Percentiles rank a stretch among this genome's conserved stretches.
phyloP scores from a whole-genome alignment of 352 stramenopile genomes.

The Phytophthora sp. region DNA sequence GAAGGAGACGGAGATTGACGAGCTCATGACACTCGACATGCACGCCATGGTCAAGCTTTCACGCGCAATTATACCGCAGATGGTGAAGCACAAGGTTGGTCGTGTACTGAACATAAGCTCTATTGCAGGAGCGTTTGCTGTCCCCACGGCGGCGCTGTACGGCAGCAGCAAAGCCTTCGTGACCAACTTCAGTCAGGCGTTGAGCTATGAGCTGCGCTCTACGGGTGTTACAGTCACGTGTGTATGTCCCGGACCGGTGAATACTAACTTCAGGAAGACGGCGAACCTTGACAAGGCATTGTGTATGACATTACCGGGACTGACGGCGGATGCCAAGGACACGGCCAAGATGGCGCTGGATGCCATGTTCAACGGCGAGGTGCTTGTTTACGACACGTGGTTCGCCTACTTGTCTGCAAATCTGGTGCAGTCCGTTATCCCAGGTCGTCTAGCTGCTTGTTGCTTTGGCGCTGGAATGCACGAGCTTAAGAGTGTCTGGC shows the following conservation, averaged over 20 bases:
- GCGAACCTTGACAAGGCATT: constrained; percentile 43
- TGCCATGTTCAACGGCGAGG: constrained; percentile 66
- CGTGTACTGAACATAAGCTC: constrained; percentile 87
- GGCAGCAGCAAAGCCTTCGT: constrained; percentile 80
- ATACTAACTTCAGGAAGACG: constrained; percentile 75
- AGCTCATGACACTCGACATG: constrained; percentile 77
- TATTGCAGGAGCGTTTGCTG: constrained; percentile 48
- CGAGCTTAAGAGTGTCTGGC: constrained; percentile 43
- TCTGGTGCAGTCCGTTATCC: constrained; percentile 36
- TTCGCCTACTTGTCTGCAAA: constrained; percentile 45
- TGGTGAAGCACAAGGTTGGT: constrained; percentile 69
- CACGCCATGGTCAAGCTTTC: constrained; percentile 67
- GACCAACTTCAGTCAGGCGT: constrained; percentile 72
- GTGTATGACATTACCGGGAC: constrained; percentile 46
- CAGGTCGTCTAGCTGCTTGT: constrained; percentile 35
- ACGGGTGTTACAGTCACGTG: constrained; percentile 84
- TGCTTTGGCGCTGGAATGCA: constrained; percentile 41
- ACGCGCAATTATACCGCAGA: constrained; percentile 68
- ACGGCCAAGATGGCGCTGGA: constrained; percentile 55
- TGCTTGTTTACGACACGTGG: constrained; percentile 61
- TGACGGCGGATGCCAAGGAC: constrained; percentile 55
- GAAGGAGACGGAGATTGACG: constrained; percentile 50
- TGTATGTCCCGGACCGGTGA: constrained; percentile 67
- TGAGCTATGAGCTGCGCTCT: constrained; percentile 82
- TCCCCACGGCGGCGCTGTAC: constrained; percentile 80